These are phyloP conservation scores for Lodderomyces oxycetoniae DNA, from an alignment of 1,139 yeast genomes.

Conservation along the genomic window DNA sequence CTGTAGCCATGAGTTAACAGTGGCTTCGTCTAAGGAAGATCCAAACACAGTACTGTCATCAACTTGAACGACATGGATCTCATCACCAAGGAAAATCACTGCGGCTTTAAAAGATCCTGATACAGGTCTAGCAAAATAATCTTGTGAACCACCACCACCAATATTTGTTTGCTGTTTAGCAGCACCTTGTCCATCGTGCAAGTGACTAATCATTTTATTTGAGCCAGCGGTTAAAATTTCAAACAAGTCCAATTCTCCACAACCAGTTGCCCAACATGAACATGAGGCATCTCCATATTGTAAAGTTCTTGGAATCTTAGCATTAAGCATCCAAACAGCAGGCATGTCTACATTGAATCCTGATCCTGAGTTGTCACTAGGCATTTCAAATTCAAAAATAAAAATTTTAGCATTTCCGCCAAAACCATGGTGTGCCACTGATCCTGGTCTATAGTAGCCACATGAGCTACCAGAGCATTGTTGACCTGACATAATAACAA, in stretches of 20 bases:
- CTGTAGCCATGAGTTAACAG: conserved; percentile 54
- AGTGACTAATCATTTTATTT: conserved; percentile 67
- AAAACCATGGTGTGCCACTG: conserved; percentile 72
- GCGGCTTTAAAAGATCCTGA: conserved; percentile 81
- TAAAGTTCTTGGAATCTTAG: conserved; percentile 73
- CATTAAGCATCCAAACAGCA: conserved; percentile 74
- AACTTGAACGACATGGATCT: conserved; percentile 57
- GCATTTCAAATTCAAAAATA: conserved; percentile 67
- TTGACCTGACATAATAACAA: conserved; percentile 53
- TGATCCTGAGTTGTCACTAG: conserved; percentile 35
- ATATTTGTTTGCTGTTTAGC: conserved; percentile 32
- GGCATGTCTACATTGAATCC: conserved; percentile 58
- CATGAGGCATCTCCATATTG: conserved; percentile 63
- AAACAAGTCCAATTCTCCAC: conserved; percentile 81
- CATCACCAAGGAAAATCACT: conserved; percentile 60
- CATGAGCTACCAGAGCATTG: conserved; percentile 53
- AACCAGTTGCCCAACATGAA: conserved; percentile 73
- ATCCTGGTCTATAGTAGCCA: conserved; percentile 68
- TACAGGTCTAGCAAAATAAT: conserved; percentile 83
- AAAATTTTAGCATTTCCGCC: conserved; percentile 63
- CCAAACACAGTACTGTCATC: conserved; percentile 45
- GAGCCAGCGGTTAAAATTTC: conserved; percentile 73
- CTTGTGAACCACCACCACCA: conserved; percentile 86
- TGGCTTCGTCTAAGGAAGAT: conserved; percentile 46
- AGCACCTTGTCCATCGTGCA: conserved; percentile 83